A percentile compares a stretch with the other conserved stretches of the same genome.
These are phyloP conservation scores for Diaporthe aspalathi DNA, from an alignment of 2,329 filamentous ascomycete genomes.

Conservation along the genomic window DNA sequence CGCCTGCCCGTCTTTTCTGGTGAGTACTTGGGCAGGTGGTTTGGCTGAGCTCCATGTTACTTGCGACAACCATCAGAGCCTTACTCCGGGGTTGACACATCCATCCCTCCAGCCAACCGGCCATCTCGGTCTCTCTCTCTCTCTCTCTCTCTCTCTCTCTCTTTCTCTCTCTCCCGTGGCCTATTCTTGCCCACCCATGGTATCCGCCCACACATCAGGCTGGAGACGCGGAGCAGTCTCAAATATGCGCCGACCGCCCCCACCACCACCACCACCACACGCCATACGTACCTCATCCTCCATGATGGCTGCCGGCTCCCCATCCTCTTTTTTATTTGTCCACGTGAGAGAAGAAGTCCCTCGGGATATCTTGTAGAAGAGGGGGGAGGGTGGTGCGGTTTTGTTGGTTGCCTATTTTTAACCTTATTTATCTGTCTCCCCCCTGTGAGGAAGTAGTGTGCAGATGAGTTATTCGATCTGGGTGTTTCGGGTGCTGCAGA, in stretches of 20 bases:
- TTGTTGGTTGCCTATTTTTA: slow-evolving; percentile 20
- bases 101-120: not conserved
- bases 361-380: not conserved
- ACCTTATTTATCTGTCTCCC: slow-evolving; percentile 5
- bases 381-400: not conserved
- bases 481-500: not conserved
- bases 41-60: slow-evolving; percentile 9
- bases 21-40: not conserved
- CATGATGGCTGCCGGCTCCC: not conserved
- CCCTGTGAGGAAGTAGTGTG: not conserved
- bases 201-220: not conserved
- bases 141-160: too few relatives aligned
- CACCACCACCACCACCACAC: not conserved
- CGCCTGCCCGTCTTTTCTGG: not conserved
- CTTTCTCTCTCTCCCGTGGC: not conserved
- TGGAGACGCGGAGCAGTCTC: slow-evolving; percentile 25
- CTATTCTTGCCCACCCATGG: not conserved
- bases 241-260: not conserved
- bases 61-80: not conserved
- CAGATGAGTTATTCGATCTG: not conserved
- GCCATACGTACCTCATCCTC: too few relatives aligned
- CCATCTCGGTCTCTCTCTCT: not conserved
- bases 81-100: not conserved
- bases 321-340: not conserved
- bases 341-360: not conserved